phyloP scores from a whole-genome alignment of 225 moss, liverwort and hornwort genomes.

The Sphagnum contortum region DNA sequence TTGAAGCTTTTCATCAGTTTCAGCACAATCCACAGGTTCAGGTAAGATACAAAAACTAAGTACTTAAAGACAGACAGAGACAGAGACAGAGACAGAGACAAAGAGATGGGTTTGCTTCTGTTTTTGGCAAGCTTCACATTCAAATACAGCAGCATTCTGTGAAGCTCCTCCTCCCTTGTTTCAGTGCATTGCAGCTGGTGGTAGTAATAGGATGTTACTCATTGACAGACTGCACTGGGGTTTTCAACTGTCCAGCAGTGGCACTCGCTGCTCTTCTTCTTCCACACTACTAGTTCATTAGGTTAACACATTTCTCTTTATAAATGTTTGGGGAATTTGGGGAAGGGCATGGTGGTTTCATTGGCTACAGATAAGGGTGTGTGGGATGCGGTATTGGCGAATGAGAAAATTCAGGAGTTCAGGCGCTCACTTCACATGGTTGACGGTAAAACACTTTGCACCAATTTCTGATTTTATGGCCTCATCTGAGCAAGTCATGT shows the following conservation, averaged over 20 bases:
- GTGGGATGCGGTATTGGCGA: slow-evolving; percentile 85
- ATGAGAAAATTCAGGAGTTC: slow-evolving; percentile 88
- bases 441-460: slow-evolving; percentile 18
- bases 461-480: neutral
- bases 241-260: no score
- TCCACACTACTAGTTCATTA: no score
- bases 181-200: no score
- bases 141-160: neutral
- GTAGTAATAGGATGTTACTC: no score
- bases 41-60: slow-evolving; percentile 11
- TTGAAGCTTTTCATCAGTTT: slow-evolving; percentile 79
- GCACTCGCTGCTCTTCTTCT: no score
- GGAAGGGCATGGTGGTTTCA: slow-evolving; percentile 78
- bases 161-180: neutral
- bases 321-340: neutral
- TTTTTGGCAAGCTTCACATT: no score
- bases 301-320: no score
- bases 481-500: no score
- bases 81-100: no score
- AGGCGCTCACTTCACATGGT: slow-evolving; percentile 62
- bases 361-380: slow-evolving; percentile 79
- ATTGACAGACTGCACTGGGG: no score
- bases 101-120: no score
- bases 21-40: slow-evolving; percentile 86
- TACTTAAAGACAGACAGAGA: neutral